A percentile compares a stretch with the other conserved stretches of the same genome.
Conservation (phyloP, 2,329 filamentous ascomycete genomes). For the Sarocladium brachiariae region DNA sequence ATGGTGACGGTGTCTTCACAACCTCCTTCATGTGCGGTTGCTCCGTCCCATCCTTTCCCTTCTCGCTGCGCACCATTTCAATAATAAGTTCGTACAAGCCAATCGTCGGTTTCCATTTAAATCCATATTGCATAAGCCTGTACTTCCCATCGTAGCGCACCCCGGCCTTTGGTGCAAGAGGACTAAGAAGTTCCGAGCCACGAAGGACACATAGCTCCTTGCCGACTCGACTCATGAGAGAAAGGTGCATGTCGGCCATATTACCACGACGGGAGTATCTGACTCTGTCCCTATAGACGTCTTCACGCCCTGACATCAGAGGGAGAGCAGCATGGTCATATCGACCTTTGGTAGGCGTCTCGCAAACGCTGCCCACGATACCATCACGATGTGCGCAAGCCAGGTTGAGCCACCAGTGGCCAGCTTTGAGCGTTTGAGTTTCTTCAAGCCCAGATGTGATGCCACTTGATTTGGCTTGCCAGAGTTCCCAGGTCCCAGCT, state of each 20-base stretch:
- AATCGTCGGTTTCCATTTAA: constrained; percentile 31
- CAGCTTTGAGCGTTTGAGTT: neutral
- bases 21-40: constrained; percentile 31
- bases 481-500: constrained; percentile 24
- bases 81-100: constrained; percentile 38
- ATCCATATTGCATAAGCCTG: constrained; percentile 39
- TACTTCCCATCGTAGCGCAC: constrained; percentile 55
- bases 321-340: constrained; percentile 43
- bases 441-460: constrained; percentile 29
- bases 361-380: constrained; percentile 37
- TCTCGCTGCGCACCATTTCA: constrained; percentile 35
- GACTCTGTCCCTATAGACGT: constrained; percentile 27
- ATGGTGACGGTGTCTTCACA: constrained; percentile 40
- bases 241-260: constrained; percentile 38
- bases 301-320: constrained; percentile 44
- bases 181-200: constrained; percentile 42
- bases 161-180: constrained; percentile 43
- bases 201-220: constrained; percentile 45
- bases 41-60: neutral
- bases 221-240: constrained; percentile 42
- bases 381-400: constrained; percentile 50
- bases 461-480: constrained; percentile 28
- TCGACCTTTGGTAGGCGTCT: constrained; percentile 38
- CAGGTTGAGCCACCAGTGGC: constrained; percentile 52
- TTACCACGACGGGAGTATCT: constrained; percentile 39